Percentiles rank a stretch among this genome's conserved stretches.
phyloP scores from a whole-genome alignment of 1,284 basidiomycete genomes.

The Mycosarcoma mackinlayi region DNA sequence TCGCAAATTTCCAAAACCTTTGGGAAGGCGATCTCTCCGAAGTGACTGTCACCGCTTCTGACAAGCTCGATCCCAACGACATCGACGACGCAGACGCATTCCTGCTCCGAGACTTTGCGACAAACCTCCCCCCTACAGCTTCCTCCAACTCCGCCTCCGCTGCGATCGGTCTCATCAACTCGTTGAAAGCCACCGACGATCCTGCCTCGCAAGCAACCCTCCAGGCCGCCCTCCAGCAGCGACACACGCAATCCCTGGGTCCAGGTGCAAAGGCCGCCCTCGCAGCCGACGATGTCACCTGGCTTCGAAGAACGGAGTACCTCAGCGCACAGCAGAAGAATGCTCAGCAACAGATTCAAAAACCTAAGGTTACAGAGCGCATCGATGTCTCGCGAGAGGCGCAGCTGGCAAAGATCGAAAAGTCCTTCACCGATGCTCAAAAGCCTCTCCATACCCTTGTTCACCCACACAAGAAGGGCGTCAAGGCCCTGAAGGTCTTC shows the following conservation, averaged over 20 bases:
- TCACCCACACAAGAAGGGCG: slow-evolving; percentile 62
- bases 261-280: slow-evolving; percentile 44
- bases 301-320: slow-evolving; percentile 66
- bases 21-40: slow-evolving; percentile 58
- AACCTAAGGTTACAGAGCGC: slow-evolving; percentile 38
- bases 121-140: slow-evolving; percentile 32
- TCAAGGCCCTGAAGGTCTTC: slow-evolving; percentile 60
- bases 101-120: slow-evolving; percentile 58
- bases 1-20: slow-evolving; percentile 59
- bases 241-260: slow-evolving; percentile 45
- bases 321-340: slow-evolving; percentile 60
- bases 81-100: slow-evolving; percentile 64
- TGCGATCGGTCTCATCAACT: slow-evolving; percentile 38
- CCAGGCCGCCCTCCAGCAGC: slow-evolving; percentile 45
- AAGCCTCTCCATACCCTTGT: slow-evolving; percentile 48
- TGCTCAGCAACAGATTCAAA: slow-evolving; percentile 45
- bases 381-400: slow-evolving; percentile 59
- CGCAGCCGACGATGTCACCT: slow-evolving; percentile 60
- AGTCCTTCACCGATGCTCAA: slow-evolving; percentile 58
- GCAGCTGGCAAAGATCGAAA: slow-evolving; percentile 61
- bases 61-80: slow-evolving; percentile 25
- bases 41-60: slow-evolving; percentile 28
- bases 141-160: slow-evolving; percentile 26
- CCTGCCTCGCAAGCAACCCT: slow-evolving; percentile 29
- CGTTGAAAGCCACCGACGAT: slow-evolving; percentile 35